A percentile compares a stretch with the other conserved stretches of the same genome.
Conservation (phyloP, 305 asterid genomes). For the Solanum hybrid region DNA sequence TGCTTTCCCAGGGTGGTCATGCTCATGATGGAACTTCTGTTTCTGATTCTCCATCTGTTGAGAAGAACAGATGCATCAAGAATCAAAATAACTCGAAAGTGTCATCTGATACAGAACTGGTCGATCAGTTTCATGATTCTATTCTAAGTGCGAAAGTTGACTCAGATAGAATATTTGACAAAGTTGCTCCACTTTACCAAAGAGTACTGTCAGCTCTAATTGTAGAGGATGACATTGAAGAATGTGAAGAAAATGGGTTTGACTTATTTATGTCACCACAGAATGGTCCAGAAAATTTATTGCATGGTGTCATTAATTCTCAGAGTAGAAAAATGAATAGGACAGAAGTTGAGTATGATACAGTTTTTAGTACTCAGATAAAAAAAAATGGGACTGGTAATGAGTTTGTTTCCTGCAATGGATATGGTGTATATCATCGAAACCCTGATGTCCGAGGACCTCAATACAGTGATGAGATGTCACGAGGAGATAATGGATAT, state of each 20-base stretch:
- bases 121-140: slow-evolving; percentile 41
- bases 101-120: slow-evolving; percentile 27
- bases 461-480: slow-evolving; percentile 42
- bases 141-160: slow-evolving; percentile 36
- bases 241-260: slow-evolving; percentile 65
- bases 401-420: slow-evolving; percentile 32
- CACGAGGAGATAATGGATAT: slow-evolving; percentile 43
- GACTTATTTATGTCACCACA: slow-evolving; percentile 25
- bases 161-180: slow-evolving; percentile 32
- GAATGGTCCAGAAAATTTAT: slow-evolving; percentile 28
- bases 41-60: slow-evolving; percentile 30
- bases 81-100: slow-evolving; percentile 28
- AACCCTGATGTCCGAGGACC: slow-evolving; percentile 29
- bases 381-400: slow-evolving; percentile 18
- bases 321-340: slow-evolving; percentile 40
- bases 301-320: slow-evolving; percentile 36
- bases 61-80: slow-evolving; percentile 30
- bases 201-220: slow-evolving; percentile 93
- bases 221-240: slow-evolving; percentile 70
- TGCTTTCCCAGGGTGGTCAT: slow-evolving; percentile 36
- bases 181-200: slow-evolving; percentile 65
- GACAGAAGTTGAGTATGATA: slow-evolving; percentile 38
- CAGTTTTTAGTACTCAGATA: slow-evolving; percentile 30
- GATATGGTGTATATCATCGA: slow-evolving; percentile 38
- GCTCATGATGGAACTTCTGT: slow-evolving; percentile 31